A percentile compares a stretch with the other conserved stretches of the same genome.
phyloP scores from a whole-genome alignment of 441 rosid genomes.

The Corymbia citriodora region DNA sequence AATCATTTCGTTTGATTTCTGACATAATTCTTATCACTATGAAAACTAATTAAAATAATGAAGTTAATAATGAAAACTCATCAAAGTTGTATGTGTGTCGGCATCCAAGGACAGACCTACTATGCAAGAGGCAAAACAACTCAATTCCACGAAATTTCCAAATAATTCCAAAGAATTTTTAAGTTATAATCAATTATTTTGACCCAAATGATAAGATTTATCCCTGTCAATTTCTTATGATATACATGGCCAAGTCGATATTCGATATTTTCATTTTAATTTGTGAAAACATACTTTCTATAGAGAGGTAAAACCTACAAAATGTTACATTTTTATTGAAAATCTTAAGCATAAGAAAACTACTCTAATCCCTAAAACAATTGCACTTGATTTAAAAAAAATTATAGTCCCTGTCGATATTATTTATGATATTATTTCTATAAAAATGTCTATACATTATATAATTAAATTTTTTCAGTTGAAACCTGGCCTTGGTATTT shows the following conservation, averaged over 20 bases:
- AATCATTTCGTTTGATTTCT: not conserved
- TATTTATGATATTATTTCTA: not conserved
- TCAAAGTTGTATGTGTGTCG: fast-evolving
- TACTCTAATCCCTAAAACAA: not conserved
- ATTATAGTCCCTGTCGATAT: fast-evolving
- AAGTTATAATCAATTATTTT: fast-evolving
- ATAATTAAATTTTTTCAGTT: not conserved
- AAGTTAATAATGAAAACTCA: not conserved
- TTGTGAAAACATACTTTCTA: not conserved
- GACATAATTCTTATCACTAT: not conserved
- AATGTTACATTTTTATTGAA: no score
- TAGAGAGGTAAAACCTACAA: not conserved
- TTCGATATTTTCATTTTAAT: not conserved
- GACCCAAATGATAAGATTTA: not conserved
- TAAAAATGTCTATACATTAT: not conserved
- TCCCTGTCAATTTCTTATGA: fast-evolving
- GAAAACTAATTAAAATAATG: not conserved
- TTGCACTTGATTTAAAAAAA: not conserved
- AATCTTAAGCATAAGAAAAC: not conserved
- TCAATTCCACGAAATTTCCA: not conserved
- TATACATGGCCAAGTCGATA: not conserved
- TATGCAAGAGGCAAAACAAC: not conserved
- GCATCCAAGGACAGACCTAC: fast-evolving
- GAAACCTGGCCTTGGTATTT: not conserved
- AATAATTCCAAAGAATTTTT: fast-evolving